A percentile compares a stretch with the other conserved stretches of the same genome.
phyloP scores from a whole-genome alignment of 257 asterid species.

The Solanum etuberosum region DNA sequence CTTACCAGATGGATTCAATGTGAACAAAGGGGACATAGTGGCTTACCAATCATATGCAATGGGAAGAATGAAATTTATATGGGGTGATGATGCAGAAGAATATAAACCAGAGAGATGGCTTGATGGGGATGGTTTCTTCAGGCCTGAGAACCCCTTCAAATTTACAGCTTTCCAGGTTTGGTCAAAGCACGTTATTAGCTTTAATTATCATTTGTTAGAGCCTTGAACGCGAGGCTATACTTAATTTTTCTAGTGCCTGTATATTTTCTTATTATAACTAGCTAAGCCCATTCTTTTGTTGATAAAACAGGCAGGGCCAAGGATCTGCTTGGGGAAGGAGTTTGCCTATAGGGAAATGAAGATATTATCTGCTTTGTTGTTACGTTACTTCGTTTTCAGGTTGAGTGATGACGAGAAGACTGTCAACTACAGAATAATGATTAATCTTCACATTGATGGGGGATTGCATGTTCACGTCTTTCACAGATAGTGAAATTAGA shows the following conservation, averaged over 20 bases:
- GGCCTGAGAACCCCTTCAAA: conserved; percentile 41
- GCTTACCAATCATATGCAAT: conserved; percentile 47
- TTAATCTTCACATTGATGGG: conserved; percentile 48
- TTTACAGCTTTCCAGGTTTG: conserved; percentile 54
- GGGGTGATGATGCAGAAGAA: conserved; percentile 55
- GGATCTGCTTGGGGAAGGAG: conserved; percentile 49
- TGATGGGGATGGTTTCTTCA: conserved; percentile 27
- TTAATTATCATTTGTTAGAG: background rate
- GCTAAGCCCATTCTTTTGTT: background rate
- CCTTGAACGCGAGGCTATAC: background rate
- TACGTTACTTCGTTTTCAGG: conserved; percentile 25
- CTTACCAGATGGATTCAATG: conserved; percentile 40
- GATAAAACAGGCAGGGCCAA: conserved; percentile 42
- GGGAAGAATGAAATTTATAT: conserved; percentile 52
- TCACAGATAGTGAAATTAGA: conserved; percentile 4
- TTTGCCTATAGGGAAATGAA: conserved; percentile 56
- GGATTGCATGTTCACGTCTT: conserved; percentile 32
- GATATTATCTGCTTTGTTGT: conserved; percentile 31
- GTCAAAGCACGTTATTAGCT: background rate
- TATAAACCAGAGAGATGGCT: conserved; percentile 59
- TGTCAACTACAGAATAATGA: conserved; percentile 42
- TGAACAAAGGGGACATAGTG: conserved; percentile 52
- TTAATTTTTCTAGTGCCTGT: background rate
- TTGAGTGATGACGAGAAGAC: conserved; percentile 20
- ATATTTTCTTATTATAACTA: background rate